Percentiles rank a stretch among this genome's conserved stretches.
Evolutionary conservation across 257 asterid species (phyloP).

Genomic region (Jacaranda mimosifolia): DNA sequence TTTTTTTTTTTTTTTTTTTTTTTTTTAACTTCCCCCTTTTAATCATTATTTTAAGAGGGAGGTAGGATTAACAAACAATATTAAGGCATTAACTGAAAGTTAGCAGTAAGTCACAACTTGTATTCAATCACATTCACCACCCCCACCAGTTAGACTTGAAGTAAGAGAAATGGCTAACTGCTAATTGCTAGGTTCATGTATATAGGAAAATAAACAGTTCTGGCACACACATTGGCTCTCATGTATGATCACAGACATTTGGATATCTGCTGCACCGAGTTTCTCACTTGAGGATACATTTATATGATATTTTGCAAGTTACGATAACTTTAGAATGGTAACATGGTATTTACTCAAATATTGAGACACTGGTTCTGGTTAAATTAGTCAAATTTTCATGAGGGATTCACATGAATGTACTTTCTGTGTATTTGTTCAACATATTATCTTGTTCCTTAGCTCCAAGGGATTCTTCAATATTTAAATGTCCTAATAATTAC

Average conservation of each 20-base stretch:
- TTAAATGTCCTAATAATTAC: background rate
- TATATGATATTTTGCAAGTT: background rate
- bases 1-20: too few species aligned
- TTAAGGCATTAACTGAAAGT: constrained; percentile 8
- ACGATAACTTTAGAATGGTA: background rate
- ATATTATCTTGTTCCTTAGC: background rate
- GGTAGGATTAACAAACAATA: background rate
- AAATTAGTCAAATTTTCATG: background rate
- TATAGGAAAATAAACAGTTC: background rate
- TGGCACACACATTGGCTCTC: background rate
- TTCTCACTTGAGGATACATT: background rate
- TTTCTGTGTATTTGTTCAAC: background rate
- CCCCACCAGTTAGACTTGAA: background rate
- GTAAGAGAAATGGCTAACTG: too few species aligned
- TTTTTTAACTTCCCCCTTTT: background rate
- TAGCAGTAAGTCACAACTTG: background rate
- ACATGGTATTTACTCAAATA: background rate
- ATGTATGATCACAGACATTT: background rate
- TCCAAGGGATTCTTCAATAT: too few species aligned
- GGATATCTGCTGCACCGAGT: background rate
- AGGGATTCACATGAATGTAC: background rate
- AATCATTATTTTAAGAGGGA: background rate
- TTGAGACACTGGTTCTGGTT: background rate
- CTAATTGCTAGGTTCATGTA: too few species aligned
- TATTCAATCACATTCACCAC: background rate